Evolutionary conservation across 345 rosid species (phyloP).

Genomic region (Microcos paniculata): DNA sequence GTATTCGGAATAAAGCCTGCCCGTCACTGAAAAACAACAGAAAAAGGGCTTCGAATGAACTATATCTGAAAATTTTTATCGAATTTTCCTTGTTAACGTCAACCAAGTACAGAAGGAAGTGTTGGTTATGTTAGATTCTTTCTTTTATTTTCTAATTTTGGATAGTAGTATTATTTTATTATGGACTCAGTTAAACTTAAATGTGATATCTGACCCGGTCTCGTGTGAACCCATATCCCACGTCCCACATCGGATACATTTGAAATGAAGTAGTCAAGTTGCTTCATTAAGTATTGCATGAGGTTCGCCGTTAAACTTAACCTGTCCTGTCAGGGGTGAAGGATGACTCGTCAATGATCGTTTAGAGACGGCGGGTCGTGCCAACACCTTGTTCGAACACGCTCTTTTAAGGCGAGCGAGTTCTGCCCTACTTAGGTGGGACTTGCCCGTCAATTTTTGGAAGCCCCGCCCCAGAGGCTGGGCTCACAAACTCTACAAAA

Average conservation of each 20-base stretch:
- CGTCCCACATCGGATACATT: background rate
- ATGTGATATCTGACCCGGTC: no score
- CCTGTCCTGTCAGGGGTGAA: conserved; percentile 84
- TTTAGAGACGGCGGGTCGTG: conserved; percentile 75
- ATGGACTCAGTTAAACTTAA: no score
- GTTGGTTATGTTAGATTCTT: no score
- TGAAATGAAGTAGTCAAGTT: background rate
- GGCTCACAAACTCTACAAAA: conserved; percentile 23
- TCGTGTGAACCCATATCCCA: background rate
- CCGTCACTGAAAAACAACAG: no score
- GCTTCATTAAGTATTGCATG: background rate
- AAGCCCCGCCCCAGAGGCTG: conserved; percentile 38
- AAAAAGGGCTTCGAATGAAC: no score
- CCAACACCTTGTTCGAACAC: conserved; percentile 65
- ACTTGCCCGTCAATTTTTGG: conserved; percentile 89
- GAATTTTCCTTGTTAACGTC: no score
- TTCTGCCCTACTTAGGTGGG: conserved; percentile 57
- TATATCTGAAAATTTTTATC: no score
- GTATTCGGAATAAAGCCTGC: no score
- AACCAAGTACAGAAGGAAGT: no score
- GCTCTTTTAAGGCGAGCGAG: conserved; percentile 41
- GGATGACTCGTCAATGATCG: conserved; percentile 84
- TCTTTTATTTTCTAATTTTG: no score
- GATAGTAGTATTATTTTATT: no score
- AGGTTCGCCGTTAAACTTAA: rapidly evolving